Evolutionary conservation across 805 yeast species (phyloP), one percentile per base, ranked within the genome.

Genomic region (Kurtzmaniella cleridarum): DNA sequence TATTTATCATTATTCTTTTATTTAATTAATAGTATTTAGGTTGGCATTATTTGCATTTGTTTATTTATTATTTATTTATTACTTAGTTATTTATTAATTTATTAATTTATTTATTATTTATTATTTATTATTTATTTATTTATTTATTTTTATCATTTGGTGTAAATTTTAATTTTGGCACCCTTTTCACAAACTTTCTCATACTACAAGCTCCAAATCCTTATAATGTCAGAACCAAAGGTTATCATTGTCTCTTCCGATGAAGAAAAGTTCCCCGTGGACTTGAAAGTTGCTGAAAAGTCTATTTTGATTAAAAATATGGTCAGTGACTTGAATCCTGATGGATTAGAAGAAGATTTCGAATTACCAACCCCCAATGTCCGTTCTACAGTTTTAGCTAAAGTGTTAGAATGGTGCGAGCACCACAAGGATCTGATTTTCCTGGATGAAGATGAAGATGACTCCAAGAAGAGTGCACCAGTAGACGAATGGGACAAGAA

Each of bases 401-500:
- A 89, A 57, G 91, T 91, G n/a, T 71, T 91, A 39, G 96, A 91
- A 58, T 91, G 96, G 95, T 89, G 96, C 53, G 95, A 86, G 55
- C 93, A 91, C 60, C 96, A 91, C 69, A 84, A 82, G 60, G 89
- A 86, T 57, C 76, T 84, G 8, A 71, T 70, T 14, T 81, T 81
- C 62, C 85, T 86, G 14, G 88, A 81, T 45, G 79, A 75, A 35
- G 90, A 82, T 39, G 96, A 87, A 46, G 90, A 84, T 39, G 95
- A 87, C 49, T 76, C 86, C 17, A 79, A 84, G 59, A 86, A 85
- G 57, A 75, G 91, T n/a, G 88, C 89, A 2, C 96, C 95, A 3
- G 88, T 91, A 37, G 91, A 84, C 45, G 89, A 89, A 34, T 91
- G 98, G 98, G 98, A 91, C 64, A 85, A 86, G 60, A 87, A 85